Conservation (phyloP, 331 rosid species). For the Arachis monticola region DNA sequence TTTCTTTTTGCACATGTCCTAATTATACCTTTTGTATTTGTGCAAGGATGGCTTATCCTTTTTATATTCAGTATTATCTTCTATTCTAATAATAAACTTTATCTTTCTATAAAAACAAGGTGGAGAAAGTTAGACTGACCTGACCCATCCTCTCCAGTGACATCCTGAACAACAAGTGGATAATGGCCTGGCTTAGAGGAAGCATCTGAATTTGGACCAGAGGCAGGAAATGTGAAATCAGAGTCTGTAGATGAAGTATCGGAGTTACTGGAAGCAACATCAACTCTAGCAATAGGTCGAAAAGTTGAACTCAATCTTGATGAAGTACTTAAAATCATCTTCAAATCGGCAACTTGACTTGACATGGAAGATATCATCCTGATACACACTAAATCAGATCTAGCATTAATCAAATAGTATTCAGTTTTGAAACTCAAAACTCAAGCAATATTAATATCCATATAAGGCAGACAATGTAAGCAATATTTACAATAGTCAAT, state of each 20-base stretch:
- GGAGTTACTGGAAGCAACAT: constrained; percentile 78
- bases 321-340: constrained; percentile 64
- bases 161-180: constrained; percentile 71
- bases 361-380: constrained; percentile 92
- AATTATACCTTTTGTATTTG: no score
- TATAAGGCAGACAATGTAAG: constrained; percentile 7
- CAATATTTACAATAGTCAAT: constrained; percentile 4
- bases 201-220: constrained; percentile 52
- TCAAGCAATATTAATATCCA: constrained; percentile 29
- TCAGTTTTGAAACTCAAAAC: constrained; percentile 41
- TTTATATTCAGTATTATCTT: no score
- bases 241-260: constrained; percentile 79
- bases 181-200: constrained; percentile 45
- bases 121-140: constrained; percentile 59
- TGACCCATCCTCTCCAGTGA: constrained; percentile 69
- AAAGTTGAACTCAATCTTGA: constrained; percentile 69
- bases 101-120: neutral
- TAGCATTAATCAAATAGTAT: constrained; percentile 64
- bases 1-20: no score
- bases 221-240: constrained; percentile 71
- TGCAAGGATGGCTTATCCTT: no score
- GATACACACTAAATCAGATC: constrained; percentile 83
- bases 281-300: constrained; percentile 64
- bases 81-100: no score
- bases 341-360: constrained; percentile 86